phyloP scores from a whole-genome alignment of 192 early-diverging fungal species.

The Coemansia sp. region DNA sequence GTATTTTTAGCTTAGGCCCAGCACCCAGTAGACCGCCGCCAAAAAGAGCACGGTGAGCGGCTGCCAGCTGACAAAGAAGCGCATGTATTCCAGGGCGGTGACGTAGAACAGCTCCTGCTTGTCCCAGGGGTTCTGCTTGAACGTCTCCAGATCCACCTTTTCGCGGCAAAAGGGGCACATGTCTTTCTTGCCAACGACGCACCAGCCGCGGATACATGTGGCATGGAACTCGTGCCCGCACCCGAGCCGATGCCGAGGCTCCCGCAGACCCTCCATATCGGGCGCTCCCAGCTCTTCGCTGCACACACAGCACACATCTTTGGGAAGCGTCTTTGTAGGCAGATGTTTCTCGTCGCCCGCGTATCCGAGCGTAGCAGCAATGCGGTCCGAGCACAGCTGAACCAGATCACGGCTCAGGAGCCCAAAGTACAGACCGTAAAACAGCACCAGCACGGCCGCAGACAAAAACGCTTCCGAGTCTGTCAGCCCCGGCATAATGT shows the following conservation, averaged over 20 bases:
- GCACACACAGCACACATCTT: conserved; percentile 42
- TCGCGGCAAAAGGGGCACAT: conserved; percentile 51
- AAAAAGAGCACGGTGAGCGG: conserved; percentile 37
- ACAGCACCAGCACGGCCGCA: conserved; percentile 20
- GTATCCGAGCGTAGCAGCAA: conserved; percentile 48
- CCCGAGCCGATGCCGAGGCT: conserved; percentile 35
- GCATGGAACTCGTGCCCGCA: conserved; percentile 52
- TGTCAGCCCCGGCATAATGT: conserved; percentile 35
- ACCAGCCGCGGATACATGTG: conserved; percentile 54
- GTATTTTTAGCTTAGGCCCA: conserved; percentile 24
- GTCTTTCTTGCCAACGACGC: conserved; percentile 51
- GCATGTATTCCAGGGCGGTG: conserved; percentile 49
- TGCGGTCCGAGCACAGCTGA: conserved; percentile 41
- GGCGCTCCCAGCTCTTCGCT: conserved; percentile 19
- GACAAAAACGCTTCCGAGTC: conserved; percentile 32
- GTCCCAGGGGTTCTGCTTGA: conserved; percentile 50
- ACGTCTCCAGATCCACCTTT: conserved; percentile 45
- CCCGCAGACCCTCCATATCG: not conserved
- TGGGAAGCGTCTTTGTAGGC: conserved; percentile 32
- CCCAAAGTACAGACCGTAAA: conserved; percentile 51
- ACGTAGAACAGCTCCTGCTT: conserved; percentile 51
- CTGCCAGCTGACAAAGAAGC: conserved; percentile 52
- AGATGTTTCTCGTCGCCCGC: conserved; percentile 13
- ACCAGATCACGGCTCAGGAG: conserved; percentile 50
- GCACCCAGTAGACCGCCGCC: conserved; percentile 31